Conservation (phyloP, 306 rosid genomes). For the Cicer cuneatum region DNA sequence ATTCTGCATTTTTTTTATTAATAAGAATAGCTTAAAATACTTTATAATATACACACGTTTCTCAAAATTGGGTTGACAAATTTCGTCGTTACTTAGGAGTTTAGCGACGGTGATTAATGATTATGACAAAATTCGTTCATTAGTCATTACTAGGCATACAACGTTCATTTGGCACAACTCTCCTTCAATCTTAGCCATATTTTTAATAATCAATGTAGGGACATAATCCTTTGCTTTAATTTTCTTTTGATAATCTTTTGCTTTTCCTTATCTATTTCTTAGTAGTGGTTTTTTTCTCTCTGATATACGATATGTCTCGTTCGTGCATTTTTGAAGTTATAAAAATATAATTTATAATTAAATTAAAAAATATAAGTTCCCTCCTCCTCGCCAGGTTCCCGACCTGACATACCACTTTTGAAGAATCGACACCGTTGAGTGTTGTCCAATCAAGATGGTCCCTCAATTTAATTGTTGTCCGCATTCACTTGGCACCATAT, state of each 20-base stretch:
- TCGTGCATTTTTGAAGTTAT: not conserved
- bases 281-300: not conserved
- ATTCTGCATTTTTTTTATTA: not conserved
- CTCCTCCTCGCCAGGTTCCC: not conserved
- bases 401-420: slow-evolving; percentile 8
- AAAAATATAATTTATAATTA: not conserved
- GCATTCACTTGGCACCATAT: slow-evolving; percentile 14
- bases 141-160: not conserved
- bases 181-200: not conserved
- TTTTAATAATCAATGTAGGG: not conserved
- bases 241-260: not conserved
- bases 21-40: not conserved
- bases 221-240: not conserved
- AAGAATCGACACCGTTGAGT: slow-evolving; percentile 2
- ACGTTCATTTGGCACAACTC: not conserved
- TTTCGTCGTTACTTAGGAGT: not conserved
- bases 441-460: slow-evolving; percentile 5
- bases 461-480: slow-evolving; percentile 23
- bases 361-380: not conserved
- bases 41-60: not conserved
- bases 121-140: not conserved
- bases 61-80: not conserved
- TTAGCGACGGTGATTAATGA: not conserved
- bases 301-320: not conserved
- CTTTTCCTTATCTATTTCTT: slow-evolving; percentile 25